These are phyloP conservation scores for Eremochloa ophiuroides DNA, from an alignment of 176 grass and related monocot species.

Conservation along the genomic window DNA sequence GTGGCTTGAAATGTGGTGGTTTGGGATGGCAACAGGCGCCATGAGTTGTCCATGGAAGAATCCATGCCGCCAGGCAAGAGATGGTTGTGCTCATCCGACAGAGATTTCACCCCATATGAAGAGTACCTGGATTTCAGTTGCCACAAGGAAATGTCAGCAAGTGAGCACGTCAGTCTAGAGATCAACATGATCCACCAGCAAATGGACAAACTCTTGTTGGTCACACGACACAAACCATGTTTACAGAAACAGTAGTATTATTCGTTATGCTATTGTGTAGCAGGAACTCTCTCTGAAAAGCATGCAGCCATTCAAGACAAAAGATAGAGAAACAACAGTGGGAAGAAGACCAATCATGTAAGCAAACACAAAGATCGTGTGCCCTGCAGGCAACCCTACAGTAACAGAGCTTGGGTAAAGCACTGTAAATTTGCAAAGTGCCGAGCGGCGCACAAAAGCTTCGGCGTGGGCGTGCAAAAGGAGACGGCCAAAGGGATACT, in stretches of 20 bases:
- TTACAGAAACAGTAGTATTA: not conserved
- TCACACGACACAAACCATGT: not conserved
- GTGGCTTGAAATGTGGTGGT: constrained; percentile 28
- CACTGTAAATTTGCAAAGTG: constrained; percentile 28
- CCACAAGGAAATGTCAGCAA: not conserved
- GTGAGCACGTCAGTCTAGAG: not conserved
- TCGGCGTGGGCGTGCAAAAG: constrained; percentile 31
- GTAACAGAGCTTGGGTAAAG: constrained; percentile 15
- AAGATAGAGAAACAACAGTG: not conserved
- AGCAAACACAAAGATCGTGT: constrained; percentile 29
- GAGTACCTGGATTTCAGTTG: constrained; percentile 27
- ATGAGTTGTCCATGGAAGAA: constrained; percentile 32
- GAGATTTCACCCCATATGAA: constrained; percentile 45
- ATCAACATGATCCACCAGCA: not conserved
- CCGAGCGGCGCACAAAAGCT: not conserved
- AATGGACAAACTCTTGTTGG: not conserved
- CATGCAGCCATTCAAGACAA: not conserved
- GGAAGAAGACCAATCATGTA: constrained; percentile 8
- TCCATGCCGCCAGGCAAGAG: constrained; percentile 35
- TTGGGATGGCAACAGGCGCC: constrained; percentile 50
- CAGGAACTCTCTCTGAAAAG: not conserved
- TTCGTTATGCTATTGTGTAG: not conserved
- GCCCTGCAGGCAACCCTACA: constrained; percentile 24
- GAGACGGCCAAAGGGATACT: constrained; percentile 1
- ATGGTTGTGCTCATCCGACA: constrained; percentile 46